Percentiles rank a stretch among this genome's conserved stretches.
These are phyloP conservation scores for Camelina hispida DNA, from an alignment of 345 rosid species.

Conservation along the genomic window DNA sequence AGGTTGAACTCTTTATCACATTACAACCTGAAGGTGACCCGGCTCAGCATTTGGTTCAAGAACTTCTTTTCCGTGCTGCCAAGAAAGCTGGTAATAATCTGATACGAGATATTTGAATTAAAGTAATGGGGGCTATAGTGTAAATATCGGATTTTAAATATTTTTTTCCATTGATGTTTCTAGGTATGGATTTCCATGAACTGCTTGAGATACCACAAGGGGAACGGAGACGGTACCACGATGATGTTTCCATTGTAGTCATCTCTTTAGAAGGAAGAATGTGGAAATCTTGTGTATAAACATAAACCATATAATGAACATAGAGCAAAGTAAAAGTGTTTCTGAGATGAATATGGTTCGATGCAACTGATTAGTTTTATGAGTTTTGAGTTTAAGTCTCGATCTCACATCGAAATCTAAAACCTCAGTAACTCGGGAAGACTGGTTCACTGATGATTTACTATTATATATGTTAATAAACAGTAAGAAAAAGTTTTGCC, in stretches of 20 bases:
- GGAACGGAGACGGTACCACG: constrained; percentile 91
- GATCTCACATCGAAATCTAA: constrained; percentile 25
- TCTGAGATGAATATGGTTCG: constrained; percentile 21
- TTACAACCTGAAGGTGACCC: constrained; percentile 99
- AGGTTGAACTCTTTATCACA: constrained; percentile 82
- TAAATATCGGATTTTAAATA: neutral
- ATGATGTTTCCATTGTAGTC: constrained; percentile 86
- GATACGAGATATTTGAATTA: neutral
- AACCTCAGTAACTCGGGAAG: constrained; percentile 13
- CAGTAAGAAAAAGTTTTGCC: constrained; percentile 45
- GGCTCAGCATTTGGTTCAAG: constrained; percentile 92
- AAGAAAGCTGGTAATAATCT: constrained; percentile 87
- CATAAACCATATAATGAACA: constrained; percentile 34
- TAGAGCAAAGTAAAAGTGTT: constrained; percentile 20
- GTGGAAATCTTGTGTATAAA: constrained; percentile 98
- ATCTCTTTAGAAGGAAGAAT: constrained; percentile 95
- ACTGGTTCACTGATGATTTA: constrained; percentile 9
- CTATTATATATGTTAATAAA: constrained; percentile 34
- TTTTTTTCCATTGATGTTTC: constrained; percentile 27
- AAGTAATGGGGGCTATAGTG: neutral
- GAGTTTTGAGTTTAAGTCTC: constrained; percentile 22
- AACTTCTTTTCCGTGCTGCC: constrained; percentile 90
- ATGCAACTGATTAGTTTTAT: constrained; percentile 8
- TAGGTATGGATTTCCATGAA: constrained; percentile 95
- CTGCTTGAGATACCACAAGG: constrained; percentile 96